phyloP scores from a whole-genome alignment of 148 eudicot species.

The Arctostaphylos glauca region DNA sequence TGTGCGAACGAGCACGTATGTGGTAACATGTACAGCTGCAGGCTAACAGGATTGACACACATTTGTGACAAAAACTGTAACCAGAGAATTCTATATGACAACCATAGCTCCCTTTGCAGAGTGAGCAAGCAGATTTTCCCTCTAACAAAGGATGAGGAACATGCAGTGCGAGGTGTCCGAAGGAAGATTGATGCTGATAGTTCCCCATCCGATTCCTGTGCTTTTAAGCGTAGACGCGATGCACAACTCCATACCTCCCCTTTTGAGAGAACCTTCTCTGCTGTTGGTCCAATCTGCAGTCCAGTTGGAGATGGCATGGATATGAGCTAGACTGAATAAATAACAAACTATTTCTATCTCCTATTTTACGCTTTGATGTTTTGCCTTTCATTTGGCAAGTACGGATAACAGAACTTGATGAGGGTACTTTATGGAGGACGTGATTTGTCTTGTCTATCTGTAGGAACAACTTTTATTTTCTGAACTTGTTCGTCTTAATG shows the following conservation, averaged over 20 bases:
- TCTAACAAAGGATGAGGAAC: constrained; percentile 66
- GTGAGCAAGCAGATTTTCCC: constrained; percentile 85
- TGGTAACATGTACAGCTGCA: constrained; percentile 93
- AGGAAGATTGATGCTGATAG: constrained; percentile 80
- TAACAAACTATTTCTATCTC: constrained; percentile 24
- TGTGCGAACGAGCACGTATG: constrained; percentile 80
- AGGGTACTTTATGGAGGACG: constrained; percentile 28
- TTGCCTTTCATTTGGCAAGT: constrained; percentile 19
- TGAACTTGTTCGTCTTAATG: constrained; percentile 10
- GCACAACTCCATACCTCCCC: constrained; percentile 72
- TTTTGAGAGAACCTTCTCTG: constrained; percentile 85
- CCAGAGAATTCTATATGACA: constrained; percentile 89
- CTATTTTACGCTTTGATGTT: constrained; percentile 13
- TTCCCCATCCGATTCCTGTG: constrained; percentile 56
- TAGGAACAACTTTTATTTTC: constrained; percentile 31
- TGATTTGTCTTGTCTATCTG: constrained; percentile 35
- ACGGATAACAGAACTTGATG: constrained; percentile 26
- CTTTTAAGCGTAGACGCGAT: constrained; percentile 82
- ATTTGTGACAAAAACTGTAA: constrained; percentile 97
- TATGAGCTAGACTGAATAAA: constrained; percentile 61
- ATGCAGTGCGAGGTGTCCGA: constrained; percentile 89
- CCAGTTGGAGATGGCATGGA: constrained; percentile 98
- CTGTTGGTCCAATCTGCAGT: constrained; percentile 89
- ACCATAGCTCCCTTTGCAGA: constrained; percentile 90
- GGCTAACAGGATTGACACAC: constrained; percentile 85